Conservation (phyloP, 202 grass and related monocot species). For the Dendrocalamus latiflorus region DNA sequence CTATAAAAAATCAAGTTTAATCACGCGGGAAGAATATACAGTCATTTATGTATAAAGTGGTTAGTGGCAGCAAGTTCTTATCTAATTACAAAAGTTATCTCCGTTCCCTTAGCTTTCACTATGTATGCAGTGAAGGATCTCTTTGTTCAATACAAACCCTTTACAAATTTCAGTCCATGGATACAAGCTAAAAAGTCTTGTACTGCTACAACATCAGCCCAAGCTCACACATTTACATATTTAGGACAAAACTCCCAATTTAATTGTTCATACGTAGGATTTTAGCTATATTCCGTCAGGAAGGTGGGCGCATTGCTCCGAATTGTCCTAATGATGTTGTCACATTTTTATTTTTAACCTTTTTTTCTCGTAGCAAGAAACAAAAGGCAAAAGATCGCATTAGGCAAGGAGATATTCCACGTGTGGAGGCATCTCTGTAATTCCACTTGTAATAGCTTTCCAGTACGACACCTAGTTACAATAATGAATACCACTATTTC, state of each 20-base stretch:
- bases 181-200: too few species aligned
- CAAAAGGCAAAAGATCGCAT: slow-evolving; percentile 23
- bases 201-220: too few species aligned
- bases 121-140: too few species aligned
- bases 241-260: not conserved
- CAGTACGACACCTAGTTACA: not conserved
- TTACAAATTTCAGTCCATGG: too few species aligned
- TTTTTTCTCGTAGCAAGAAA: slow-evolving; percentile 6
- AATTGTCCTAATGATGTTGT: not conserved
- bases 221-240: too few species aligned
- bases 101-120: too few species aligned
- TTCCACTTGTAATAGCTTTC: not conserved
- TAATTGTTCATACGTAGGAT: not conserved
- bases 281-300: not conserved
- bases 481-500: not conserved
- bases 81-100: too few species aligned
- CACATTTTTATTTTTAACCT: not conserved
- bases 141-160: too few species aligned
- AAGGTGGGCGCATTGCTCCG: slow-evolving; percentile 12
- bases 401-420: slow-evolving; percentile 41
- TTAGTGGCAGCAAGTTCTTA: too few species aligned
- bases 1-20: too few species aligned
- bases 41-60: too few species aligned
- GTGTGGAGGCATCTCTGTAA: slow-evolving; percentile 11
- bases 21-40: too few species aligned